phyloP scores from a whole-genome alignment of 1,284 basidiomycete species.

The Leccinum pachyderme region DNA sequence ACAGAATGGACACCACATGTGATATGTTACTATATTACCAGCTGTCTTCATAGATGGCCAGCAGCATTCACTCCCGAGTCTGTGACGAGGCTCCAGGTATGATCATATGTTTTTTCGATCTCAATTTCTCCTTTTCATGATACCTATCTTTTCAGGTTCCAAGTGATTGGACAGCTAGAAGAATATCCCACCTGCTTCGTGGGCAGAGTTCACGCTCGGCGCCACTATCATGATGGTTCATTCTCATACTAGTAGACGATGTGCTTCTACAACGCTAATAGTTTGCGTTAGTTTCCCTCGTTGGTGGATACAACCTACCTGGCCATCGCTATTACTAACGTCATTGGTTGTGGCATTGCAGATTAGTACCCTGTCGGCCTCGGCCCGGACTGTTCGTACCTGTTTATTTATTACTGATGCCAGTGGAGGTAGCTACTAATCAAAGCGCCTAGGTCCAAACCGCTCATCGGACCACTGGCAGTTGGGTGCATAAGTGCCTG shows the following conservation, averaged over 20 bases:
- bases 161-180: constrained; percentile 28
- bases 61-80: no score
- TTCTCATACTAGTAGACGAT: not conserved
- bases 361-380: constrained; percentile 47
- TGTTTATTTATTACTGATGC: not conserved
- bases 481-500: constrained; percentile 56
- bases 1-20: no score
- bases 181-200: constrained; percentile 56
- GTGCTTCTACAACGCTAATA: not conserved
- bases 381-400: constrained; percentile 37
- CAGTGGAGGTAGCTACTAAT: not conserved
- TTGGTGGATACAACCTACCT: constrained; percentile 50
- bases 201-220: constrained; percentile 56
- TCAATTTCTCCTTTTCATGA: no score
- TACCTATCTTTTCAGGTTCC: constrained; percentile 22
- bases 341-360: constrained; percentile 38
- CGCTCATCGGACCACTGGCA: constrained; percentile 42
- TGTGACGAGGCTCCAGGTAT: no score
- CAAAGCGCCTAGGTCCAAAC: constrained; percentile 38
- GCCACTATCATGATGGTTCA: constrained; percentile 30
- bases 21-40: no score
- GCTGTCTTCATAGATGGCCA: no score
- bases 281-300: constrained; percentile 20
- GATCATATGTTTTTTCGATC: no score
- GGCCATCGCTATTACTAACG: constrained; percentile 43